Conservation (phyloP, 176 grass and related monocot species). For the Tillandsia fasciculata region DNA sequence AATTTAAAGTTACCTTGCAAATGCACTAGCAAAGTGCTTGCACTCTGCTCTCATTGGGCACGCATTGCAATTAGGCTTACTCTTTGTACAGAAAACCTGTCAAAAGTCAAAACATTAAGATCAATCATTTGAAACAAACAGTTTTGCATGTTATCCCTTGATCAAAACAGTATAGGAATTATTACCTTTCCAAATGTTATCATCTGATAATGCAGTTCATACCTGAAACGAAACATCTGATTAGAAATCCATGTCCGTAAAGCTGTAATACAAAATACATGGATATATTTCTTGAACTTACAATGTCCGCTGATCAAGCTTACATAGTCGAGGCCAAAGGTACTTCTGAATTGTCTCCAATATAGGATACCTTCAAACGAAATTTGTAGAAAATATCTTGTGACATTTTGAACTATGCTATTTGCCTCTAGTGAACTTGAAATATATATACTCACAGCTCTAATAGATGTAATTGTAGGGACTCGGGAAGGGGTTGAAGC, state of each 20-base stretch:
- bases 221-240: slow-evolving; percentile 26
- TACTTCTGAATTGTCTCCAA: slow-evolving; percentile 92
- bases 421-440: neutral
- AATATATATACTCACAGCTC: slow-evolving; percentile 46
- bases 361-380: slow-evolving; percentile 63
- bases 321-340: slow-evolving; percentile 91
- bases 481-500: slow-evolving; percentile 75
- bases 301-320: slow-evolving; percentile 77
- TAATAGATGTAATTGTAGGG: slow-evolving; percentile 77
- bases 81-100: slow-evolving; percentile 87
- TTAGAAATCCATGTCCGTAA: neutral
- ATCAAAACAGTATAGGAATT: slow-evolving; percentile 1
- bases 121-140: slow-evolving; percentile 11
- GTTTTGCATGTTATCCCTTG: neutral
- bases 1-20: slow-evolving; percentile 47
- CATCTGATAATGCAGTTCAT: slow-evolving; percentile 97
- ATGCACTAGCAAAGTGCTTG: slow-evolving; percentile 90
- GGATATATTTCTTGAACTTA: slow-evolving; percentile 33
- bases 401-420: neutral
- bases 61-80: slow-evolving; percentile 84
- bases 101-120: slow-evolving; percentile 3
- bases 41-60: slow-evolving; percentile 91
- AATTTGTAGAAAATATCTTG: neutral
- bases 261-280: neutral
- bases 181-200: slow-evolving; percentile 95